phyloP scores from a whole-genome alignment of 2,329 filamentous ascomycete genomes.

The Calcarisporium arbuscula region DNA sequence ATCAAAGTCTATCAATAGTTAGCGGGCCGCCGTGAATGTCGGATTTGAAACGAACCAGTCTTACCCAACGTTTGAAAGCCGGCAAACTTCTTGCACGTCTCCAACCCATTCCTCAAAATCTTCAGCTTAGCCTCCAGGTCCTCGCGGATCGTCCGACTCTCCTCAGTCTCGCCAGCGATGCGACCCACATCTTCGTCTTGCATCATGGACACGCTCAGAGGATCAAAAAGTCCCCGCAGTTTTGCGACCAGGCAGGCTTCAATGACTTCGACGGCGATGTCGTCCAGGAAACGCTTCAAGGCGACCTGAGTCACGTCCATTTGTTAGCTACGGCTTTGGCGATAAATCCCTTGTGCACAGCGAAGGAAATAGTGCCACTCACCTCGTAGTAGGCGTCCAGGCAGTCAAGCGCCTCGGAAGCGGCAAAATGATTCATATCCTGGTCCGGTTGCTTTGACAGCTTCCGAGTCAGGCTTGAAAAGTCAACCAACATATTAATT shows the following conservation, averaged over 20 bases:
- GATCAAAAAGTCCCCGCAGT: conserved; percentile 13
- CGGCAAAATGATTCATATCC: conserved; percentile 23
- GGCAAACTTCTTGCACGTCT: conserved; percentile 5
- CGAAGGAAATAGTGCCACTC: no score
- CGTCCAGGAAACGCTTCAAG: conserved; percentile 14
- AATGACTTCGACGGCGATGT: conserved; percentile 18
- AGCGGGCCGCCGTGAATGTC: no score
- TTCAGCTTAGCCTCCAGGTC: conserved; percentile 1
- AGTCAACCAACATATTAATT: no score
- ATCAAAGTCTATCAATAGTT: no score
- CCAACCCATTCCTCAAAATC: neutral
- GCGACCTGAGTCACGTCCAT: conserved; percentile 10
- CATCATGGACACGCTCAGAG: conserved; percentile 13
- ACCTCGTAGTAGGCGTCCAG: conserved; percentile 37
- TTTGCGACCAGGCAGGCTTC: conserved; percentile 14
- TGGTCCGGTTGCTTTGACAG: conserved; percentile 2
- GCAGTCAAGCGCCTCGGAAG: conserved; percentile 27
- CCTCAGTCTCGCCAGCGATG: conserved; percentile 15
- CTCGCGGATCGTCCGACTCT: conserved; percentile 1
- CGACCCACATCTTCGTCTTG: conserved; percentile 10
- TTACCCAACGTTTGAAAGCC: no score
- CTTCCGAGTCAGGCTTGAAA: neutral
- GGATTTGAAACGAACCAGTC: no score
- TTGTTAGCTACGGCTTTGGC: neutral
- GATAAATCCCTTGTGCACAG: neutral